Percentiles rank a stretch among this genome's conserved stretches.
Conservation (phyloP, 345 rosid species). For the Geranium rotundifolium region DNA sequence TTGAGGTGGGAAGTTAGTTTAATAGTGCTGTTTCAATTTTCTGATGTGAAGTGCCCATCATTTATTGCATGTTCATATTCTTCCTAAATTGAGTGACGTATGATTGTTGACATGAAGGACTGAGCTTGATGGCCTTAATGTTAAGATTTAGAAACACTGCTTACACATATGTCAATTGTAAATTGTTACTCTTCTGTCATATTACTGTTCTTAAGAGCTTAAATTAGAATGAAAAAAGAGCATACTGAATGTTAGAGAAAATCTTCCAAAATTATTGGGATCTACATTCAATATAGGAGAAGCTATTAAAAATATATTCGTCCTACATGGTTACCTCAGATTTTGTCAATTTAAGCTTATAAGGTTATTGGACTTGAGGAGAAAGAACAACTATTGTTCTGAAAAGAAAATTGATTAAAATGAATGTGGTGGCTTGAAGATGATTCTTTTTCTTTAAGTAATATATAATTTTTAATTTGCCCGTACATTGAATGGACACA, state of each 20-base stretch:
- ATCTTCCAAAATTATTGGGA: no score
- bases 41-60: not conserved
- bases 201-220: no score
- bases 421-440: not conserved
- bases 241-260: not conserved
- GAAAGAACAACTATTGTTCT: not conserved
- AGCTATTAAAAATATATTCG: no score
- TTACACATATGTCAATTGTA: not conserved
- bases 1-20: conserved; percentile 40
- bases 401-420: not conserved
- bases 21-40: not conserved
- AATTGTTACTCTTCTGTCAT: no score
- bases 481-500: not conserved
- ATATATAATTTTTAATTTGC: no score
- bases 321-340: no score
- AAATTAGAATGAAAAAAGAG: not conserved
- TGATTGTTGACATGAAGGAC: not conserved
- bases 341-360: no score
- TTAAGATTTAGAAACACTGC: not conserved
- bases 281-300: no score
- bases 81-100: not conserved
- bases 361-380: no score
- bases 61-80: not conserved
- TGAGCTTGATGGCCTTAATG: not conserved
- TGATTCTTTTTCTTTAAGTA: not conserved